These are phyloP conservation scores for Lagenaria siceraria DNA, from an alignment of 306 rosid species.

Conservation along the genomic window DNA sequence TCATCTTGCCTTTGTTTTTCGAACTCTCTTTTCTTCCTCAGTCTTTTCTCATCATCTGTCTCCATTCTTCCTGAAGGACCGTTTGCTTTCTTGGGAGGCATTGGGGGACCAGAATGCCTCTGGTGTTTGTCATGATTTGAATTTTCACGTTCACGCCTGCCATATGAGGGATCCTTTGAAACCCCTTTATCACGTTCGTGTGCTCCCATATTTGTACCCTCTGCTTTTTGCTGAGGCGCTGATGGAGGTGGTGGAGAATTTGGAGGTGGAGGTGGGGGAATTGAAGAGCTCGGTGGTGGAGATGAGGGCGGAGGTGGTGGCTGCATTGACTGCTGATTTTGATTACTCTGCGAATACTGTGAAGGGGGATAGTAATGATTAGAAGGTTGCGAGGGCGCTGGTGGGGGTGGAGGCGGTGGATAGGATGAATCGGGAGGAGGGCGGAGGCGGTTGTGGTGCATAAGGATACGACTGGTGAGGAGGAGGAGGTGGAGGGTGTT, in stretches of 20 bases:
- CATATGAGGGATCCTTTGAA: constrained; percentile 39
- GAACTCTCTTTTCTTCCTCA: constrained; percentile 71
- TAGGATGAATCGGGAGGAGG: constrained; percentile 59
- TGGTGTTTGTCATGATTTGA: constrained; percentile 52
- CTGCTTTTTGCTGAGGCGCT: constrained; percentile 22
- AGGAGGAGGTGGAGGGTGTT: constrained; percentile 54
- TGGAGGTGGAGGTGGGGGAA: constrained; percentile 71
- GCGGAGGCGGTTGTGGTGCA: constrained; percentile 34
- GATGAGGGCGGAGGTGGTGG: constrained; percentile 60
- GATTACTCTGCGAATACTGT: constrained; percentile 41
- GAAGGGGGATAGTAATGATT: constrained; percentile 46
- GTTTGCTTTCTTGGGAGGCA: constrained; percentile 39
- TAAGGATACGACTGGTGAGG: constrained; percentile 34
- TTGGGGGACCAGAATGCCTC: constrained; percentile 35
- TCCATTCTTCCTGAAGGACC: constrained; percentile 47
- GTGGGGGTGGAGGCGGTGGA: constrained; percentile 66
- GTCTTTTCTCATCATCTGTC: constrained; percentile 76
- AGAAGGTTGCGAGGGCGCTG: constrained; percentile 35
- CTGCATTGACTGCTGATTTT: constrained; percentile 27
- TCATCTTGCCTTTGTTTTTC: constrained; percentile 88
- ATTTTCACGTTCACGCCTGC: constrained; percentile 50
- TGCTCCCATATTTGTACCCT: constrained; percentile 26
- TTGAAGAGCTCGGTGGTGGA: constrained; percentile 47
- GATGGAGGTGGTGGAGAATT: constrained; percentile 50
- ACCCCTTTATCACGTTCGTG: constrained; percentile 34